Evolutionary conservation across 2,329 filamentous ascomycete genomes (phyloP).

Genomic region (Amauroascus verrucosus): DNA sequence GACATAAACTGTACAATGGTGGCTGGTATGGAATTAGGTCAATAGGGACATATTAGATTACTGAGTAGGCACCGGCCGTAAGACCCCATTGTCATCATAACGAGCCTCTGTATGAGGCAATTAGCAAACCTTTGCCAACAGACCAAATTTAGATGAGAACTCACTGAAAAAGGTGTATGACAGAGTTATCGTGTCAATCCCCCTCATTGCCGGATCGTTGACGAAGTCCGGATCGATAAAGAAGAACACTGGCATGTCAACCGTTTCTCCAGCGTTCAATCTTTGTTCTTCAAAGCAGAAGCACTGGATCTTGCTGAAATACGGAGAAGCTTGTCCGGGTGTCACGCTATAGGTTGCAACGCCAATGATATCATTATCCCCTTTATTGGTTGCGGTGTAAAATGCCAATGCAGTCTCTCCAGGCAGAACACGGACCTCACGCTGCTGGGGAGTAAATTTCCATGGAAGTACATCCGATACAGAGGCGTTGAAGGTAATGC

Average conservation of each 20-base stretch:
- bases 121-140: not conserved
- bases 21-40: not conserved
- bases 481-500: constrained; percentile 91
- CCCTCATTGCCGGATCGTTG: constrained; percentile 84
- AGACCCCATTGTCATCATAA: constrained; percentile 69
- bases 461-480: constrained; percentile 92
- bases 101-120: constrained; percentile 53
- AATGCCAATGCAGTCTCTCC: constrained; percentile 96
- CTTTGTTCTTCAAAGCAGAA: constrained; percentile 98
- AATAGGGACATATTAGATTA: not conserved
- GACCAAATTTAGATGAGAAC: constrained; percentile 31
- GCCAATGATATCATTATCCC: constrained; percentile 86
- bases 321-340: constrained; percentile 86
- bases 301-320: constrained; percentile 99
- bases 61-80: constrained; percentile 45
- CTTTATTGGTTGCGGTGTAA: constrained; percentile 91
- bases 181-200: constrained; percentile 87
- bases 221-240: constrained; percentile 95
- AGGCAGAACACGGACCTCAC: constrained; percentile 86
- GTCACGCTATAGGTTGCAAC: constrained; percentile 97
- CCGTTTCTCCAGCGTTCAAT: constrained; percentile 85
- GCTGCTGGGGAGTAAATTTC: constrained; percentile 95
- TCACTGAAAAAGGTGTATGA: constrained; percentile 98
- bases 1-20: not conserved
- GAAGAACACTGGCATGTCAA: constrained; percentile 99